phyloP scores from a whole-genome alignment of 2,329 filamentous ascomycete genomes.

The Epichloe baconii region DNA sequence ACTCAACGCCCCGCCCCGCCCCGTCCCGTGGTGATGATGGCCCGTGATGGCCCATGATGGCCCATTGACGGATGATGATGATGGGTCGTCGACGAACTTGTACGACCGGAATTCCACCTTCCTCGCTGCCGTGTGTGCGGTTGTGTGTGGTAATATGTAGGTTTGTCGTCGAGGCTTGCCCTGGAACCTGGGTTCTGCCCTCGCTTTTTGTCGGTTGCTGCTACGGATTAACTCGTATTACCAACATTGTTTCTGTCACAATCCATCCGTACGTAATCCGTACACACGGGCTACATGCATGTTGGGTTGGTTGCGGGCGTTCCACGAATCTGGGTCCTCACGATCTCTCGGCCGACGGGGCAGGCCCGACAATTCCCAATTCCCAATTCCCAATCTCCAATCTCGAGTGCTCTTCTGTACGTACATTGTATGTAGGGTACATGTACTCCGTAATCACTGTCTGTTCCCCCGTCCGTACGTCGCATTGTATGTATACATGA shows the following conservation, averaged over 20 bases:
- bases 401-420: background rate
- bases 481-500: background rate
- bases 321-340: constrained; percentile 1
- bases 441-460: background rate
- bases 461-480: no score
- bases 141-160: no score
- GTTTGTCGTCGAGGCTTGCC: no score
- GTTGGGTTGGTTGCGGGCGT: background rate
- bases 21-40: no score
- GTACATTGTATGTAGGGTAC: background rate
- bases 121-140: no score
- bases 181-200: no score
- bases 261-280: background rate
- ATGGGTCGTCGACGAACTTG: no score
- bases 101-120: no score
- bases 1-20: no score
- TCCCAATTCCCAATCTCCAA: background rate
- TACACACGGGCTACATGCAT: background rate
- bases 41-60: no score
- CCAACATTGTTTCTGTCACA: background rate
- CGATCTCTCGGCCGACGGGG: constrained; percentile 3
- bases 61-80: no score
- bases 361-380: background rate
- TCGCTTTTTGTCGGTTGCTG: background rate
- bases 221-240: background rate